phyloP scores from a whole-genome alignment of 805 yeast species.

The Candida maesae region DNA sequence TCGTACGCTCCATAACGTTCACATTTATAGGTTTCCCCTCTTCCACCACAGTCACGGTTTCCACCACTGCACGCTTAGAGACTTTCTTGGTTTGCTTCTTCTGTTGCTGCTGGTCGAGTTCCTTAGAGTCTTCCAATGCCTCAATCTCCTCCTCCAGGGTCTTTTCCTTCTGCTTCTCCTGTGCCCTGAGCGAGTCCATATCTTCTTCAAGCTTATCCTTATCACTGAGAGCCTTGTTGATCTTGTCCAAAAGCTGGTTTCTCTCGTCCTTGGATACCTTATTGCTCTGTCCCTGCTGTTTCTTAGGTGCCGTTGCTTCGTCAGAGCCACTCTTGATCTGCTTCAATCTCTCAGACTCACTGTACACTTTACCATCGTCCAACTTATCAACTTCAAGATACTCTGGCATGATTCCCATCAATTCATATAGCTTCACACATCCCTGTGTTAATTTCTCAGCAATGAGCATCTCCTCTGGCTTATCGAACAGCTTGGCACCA shows the following conservation, averaged over 20 bases:
- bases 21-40: slow-evolving; percentile 5
- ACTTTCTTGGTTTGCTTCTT: background rate
- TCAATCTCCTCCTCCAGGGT: background rate
- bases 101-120: background rate
- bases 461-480: slow-evolving; percentile 34
- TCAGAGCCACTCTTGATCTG: no score
- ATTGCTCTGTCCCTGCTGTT: no score
- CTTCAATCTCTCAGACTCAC: slow-evolving; percentile 15
- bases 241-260: background rate
- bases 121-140: background rate
- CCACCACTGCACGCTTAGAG: background rate
- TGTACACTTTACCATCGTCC: slow-evolving; percentile 16
- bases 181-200: background rate
- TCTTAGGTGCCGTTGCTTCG: no score
- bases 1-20: slow-evolving; percentile 1
- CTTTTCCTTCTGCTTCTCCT: background rate
- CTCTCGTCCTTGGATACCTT: slow-evolving; percentile 1
- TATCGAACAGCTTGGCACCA: slow-evolving; percentile 38
- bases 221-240: background rate
- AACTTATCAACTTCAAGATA: slow-evolving; percentile 30
- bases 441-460: slow-evolving; percentile 46
- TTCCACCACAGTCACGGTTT: background rate
- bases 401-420: slow-evolving; percentile 44
- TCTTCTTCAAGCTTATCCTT: background rate
- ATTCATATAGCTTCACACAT: slow-evolving; percentile 41